These are phyloP conservation scores for Pythium utonaiense DNA, from an alignment of 352 stramenopile genomes.

Conservation along the genomic window DNA sequence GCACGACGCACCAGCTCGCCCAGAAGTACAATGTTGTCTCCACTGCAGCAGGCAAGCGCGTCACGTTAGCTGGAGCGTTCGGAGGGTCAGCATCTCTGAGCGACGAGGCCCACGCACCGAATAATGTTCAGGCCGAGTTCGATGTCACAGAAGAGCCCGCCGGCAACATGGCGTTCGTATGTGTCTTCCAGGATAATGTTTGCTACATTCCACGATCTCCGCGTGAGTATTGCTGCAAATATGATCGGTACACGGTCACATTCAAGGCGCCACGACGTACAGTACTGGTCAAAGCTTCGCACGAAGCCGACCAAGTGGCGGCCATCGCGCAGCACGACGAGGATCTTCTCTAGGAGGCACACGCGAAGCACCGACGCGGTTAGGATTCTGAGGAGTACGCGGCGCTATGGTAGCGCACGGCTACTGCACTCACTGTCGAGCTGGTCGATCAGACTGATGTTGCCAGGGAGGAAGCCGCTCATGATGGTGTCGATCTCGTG, in stretches of 20 bases:
- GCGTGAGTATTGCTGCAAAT: not conserved
- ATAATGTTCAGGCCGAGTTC: slow-evolving; percentile 96
- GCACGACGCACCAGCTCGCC: slow-evolving; percentile 60
- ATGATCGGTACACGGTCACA: not conserved
- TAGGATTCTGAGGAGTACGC: not conserved
- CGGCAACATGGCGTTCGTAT: slow-evolving; percentile 86
- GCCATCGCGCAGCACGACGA: slow-evolving; percentile 94
- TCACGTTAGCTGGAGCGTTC: too few relatives aligned
- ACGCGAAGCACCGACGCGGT: not conserved
- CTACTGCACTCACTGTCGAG: slow-evolving; percentile 62
- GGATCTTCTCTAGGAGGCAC: slow-evolving; percentile 63
- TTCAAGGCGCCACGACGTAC: slow-evolving; percentile 30
- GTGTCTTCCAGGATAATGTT: slow-evolving; percentile 98
- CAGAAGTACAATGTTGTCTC: slow-evolving; percentile 86
- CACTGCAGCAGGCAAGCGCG: slow-evolving; percentile 35
- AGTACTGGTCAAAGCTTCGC: slow-evolving; percentile 87
- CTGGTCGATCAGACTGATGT: slow-evolving; percentile 80
- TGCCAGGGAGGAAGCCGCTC: slow-evolving; percentile 77
- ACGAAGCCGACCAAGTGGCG: slow-evolving; percentile 92
- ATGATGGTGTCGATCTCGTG: slow-evolving; percentile 30
- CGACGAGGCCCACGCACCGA: slow-evolving; percentile 35
- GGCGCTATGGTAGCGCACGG: not conserved
- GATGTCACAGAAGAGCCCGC: slow-evolving; percentile 93
- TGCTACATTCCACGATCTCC: slow-evolving; percentile 29
- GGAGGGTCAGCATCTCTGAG: too few relatives aligned